A percentile compares a stretch with the other conserved stretches of the same genome.
Evolutionary conservation across 1,139 yeast genomes (phyloP).

Genomic region (Dujonia santamariae): DNA sequence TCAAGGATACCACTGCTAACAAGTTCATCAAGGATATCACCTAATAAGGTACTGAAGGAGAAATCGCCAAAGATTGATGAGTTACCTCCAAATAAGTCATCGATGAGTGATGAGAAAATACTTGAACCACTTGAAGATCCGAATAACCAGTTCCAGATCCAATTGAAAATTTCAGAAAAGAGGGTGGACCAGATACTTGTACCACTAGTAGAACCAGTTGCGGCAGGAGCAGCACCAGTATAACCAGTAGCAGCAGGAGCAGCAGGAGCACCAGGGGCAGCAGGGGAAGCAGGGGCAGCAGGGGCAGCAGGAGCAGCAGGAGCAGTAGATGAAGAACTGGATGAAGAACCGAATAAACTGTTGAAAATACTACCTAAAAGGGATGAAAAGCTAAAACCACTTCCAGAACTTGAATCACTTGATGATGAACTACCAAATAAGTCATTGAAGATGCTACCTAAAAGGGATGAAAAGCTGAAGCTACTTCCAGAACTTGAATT

Average conservation of each 20-base stretch:
- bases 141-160: conserved; percentile 4
- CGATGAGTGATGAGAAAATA: conserved; percentile 2
- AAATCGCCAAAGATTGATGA: conserved; percentile 2
- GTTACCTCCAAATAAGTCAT: conserved; percentile 5
- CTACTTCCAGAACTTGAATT: conserved; percentile 4
- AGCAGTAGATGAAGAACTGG: neutral
- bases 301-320: neutral
- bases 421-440: conserved; percentile 5
- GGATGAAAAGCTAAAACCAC: conserved; percentile 3
- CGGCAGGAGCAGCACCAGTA: no score
- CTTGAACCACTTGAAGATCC: conserved; percentile 10
- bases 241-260: no score
- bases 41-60: conserved; percentile 9
- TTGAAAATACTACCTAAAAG: conserved; percentile 3
- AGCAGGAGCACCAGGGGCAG: neutral
- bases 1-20: conserved; percentile 6
- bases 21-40: conserved; percentile 8
- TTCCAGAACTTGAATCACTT: conserved; percentile 1
- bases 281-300: neutral
- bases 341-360: conserved; percentile 3
- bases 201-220: no score
- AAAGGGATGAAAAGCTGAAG: conserved; percentile 4
- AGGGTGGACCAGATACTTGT: no score
- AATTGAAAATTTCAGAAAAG: conserved; percentile 1
- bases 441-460: conserved; percentile 4